phyloP scores from a whole-genome alignment of 73 alveolate genomes.

The Urostyla sp. region DNA sequence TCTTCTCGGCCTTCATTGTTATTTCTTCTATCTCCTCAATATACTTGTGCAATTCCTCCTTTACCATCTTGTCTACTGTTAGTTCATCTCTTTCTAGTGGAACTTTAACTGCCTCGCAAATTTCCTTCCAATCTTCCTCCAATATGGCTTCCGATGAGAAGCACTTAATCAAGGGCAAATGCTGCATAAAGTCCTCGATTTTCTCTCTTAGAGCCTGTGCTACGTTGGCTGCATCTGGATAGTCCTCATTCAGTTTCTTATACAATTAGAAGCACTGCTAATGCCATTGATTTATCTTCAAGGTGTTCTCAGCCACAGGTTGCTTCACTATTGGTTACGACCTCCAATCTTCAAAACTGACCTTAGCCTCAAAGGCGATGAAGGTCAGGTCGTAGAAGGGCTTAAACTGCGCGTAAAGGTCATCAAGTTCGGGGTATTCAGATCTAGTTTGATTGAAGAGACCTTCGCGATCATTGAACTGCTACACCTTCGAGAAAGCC shows the following conservation, averaged over 20 bases:
- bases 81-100: constrained; percentile 86
- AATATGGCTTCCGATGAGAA: constrained; percentile 91
- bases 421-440: constrained; percentile 78
- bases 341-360: constrained; percentile 62
- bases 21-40: constrained; percentile 91
- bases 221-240: constrained; percentile 86
- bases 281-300: constrained; percentile 67
- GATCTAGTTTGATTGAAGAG: constrained; percentile 65
- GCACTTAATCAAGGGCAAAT: constrained; percentile 91
- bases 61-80: constrained; percentile 80
- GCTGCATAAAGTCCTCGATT: constrained; percentile 85
- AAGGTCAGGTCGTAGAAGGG: constrained; percentile 84
- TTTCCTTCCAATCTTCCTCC: constrained; percentile 97
- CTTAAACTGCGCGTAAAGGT: constrained; percentile 70
- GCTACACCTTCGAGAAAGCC: constrained; percentile 74
- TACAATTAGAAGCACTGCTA: constrained; percentile 63
- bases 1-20: constrained; percentile 87
- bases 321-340: constrained; percentile 61
- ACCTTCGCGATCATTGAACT: constrained; percentile 85
- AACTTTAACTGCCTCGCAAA: constrained; percentile 81
- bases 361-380: constrained; percentile 76
- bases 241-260: constrained; percentile 79
- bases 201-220: constrained; percentile 87
- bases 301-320: constrained; percentile 69
- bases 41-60: constrained; percentile 77